Percentiles rank a stretch among this genome's conserved stretches.
Conservation (phyloP, 768 basidiomycete species). For the Tricholoma terreum region DNA sequence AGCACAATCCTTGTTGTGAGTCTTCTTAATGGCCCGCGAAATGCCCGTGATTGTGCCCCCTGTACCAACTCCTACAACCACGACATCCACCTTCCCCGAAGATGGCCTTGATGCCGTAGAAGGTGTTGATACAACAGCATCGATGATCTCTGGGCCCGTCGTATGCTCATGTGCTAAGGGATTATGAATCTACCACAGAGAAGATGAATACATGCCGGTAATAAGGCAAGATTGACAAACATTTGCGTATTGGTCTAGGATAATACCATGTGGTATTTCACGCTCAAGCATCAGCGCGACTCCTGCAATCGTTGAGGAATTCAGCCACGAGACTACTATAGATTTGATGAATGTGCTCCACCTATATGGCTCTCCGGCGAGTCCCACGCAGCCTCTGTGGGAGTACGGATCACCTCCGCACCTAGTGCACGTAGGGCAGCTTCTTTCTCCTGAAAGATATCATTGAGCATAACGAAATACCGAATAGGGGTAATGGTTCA, state of each 20-base stretch:
- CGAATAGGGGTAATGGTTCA: background rate
- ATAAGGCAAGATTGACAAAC: constrained; percentile 35
- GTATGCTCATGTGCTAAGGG: constrained; percentile 87
- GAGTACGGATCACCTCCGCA: constrained; percentile 93
- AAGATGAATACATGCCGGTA: constrained; percentile 8
- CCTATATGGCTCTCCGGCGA: constrained; percentile 91
- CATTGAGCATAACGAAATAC: constrained; percentile 1
- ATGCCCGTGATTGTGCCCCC: constrained; percentile 94
- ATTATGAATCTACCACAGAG: constrained; percentile 60
- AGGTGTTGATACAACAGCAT: constrained; percentile 65
- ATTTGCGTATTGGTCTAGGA: constrained; percentile 89
- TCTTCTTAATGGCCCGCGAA: constrained; percentile 74
- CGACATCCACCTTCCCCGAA: constrained; percentile 72
- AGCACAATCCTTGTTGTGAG: constrained; percentile 66
- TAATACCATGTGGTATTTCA: constrained; percentile 80
- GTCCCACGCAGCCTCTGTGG: constrained; percentile 85
- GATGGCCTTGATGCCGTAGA: constrained; percentile 57
- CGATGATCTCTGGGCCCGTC: constrained; percentile 91
- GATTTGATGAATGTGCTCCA: constrained; percentile 42
- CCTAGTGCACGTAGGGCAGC: constrained; percentile 88
- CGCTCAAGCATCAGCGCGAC: constrained; percentile 76
- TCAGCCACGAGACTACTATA: constrained; percentile 66
- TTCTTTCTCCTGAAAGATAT: constrained; percentile 73
- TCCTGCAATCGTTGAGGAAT: constrained; percentile 85
- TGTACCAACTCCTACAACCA: constrained; percentile 89